Base-by-base conservation (phyloP, 148 eudicot genomes). In the Rhododendron vialii region DNA sequence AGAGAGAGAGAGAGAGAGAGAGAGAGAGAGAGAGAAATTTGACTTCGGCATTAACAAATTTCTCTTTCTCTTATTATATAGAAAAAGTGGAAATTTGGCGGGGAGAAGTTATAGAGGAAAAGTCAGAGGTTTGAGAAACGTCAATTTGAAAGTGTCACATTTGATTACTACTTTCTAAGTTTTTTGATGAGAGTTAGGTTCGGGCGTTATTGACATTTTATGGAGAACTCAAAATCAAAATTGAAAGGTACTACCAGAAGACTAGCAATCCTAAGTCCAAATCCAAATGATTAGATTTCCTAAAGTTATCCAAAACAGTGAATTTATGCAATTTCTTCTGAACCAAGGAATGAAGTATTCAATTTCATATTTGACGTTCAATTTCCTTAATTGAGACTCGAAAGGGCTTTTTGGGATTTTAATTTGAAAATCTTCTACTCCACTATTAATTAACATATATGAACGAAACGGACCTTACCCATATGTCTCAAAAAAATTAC, bases 161-260 rank as follows among this genome's bases (percentile, higher is more conserved):
- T 86, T 86, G 81, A 74, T 26, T 2, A 26, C 74, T 74, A 82
- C 51, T 87, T 82, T 87, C 65, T 28, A 71, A 28, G 14, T 30
- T 71, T 71, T 38, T 71, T 30, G 76, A 14, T 71, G 7, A 53
- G 48, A 43, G 85, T 83, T 87, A 83, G 82, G 88, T 14, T 83
- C 35, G 80, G 26, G 65, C 0, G 65, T 35, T 1, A 5, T 83
- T 76, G 88, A 87, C 67, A 83, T 12, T 10, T 53, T 61, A 22
- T 8, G 18, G 14, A 81, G 55, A 86, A 74, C 7, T 83, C 17
- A n/a, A 43, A 48, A 82, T 53, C 80, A 36, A 59, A 63, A 41
- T 76, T 82, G 82, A 83, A 53, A 82, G 59, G n/a, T 82, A 74
- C 82, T 4, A 20, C 77, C 22, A 53, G 65, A 82, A 74, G 57